These are phyloP conservation scores for Seiridium cupressi DNA, from an alignment of 2,329 filamentous ascomycete genomes.

Conservation along the genomic window DNA sequence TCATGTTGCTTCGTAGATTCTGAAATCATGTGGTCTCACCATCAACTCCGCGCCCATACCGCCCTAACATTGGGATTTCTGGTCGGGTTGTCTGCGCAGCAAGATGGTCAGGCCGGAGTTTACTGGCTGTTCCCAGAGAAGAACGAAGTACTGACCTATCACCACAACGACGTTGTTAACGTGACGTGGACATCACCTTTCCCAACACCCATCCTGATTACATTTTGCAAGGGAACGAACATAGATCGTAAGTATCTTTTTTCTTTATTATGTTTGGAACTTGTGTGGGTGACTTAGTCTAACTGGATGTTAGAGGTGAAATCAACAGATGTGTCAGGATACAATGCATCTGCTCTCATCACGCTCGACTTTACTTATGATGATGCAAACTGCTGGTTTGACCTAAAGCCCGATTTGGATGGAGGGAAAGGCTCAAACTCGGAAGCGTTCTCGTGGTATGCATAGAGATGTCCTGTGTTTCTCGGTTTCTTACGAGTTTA, in stretches of 20 bases:
- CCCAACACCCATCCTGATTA: conserved; percentile 3
- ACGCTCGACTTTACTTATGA: conserved; percentile 5
- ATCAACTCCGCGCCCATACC: not conserved
- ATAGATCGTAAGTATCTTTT: not conserved
- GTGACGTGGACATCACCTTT: conserved; percentile 8
- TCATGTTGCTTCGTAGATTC: not conserved
- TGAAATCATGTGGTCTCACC: not conserved
- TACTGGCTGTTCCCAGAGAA: not conserved
- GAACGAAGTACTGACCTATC: not conserved
- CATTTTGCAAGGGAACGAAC: conserved; percentile 1
- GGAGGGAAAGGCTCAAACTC: conserved; percentile 7
- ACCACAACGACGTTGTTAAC: conserved; percentile 7
- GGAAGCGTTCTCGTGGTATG: not conserved
- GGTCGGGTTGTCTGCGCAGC: not conserved
- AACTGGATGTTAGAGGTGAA: not conserved
- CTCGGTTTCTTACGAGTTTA: too few relatives aligned
- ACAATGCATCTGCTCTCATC: conserved; percentile 7
- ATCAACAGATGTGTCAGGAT: not conserved
- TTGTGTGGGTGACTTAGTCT: not conserved
- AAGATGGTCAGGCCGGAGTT: not conserved
- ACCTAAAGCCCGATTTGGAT: conserved; percentile 5
- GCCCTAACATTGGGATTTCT: not conserved
- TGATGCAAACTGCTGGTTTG: conserved; percentile 11
- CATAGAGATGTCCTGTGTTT: too few relatives aligned
- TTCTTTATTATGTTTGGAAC: not conserved